phyloP scores from a whole-genome alignment of 2,329 filamentous ascomycete genomes.

The Xylaria sp. region DNA sequence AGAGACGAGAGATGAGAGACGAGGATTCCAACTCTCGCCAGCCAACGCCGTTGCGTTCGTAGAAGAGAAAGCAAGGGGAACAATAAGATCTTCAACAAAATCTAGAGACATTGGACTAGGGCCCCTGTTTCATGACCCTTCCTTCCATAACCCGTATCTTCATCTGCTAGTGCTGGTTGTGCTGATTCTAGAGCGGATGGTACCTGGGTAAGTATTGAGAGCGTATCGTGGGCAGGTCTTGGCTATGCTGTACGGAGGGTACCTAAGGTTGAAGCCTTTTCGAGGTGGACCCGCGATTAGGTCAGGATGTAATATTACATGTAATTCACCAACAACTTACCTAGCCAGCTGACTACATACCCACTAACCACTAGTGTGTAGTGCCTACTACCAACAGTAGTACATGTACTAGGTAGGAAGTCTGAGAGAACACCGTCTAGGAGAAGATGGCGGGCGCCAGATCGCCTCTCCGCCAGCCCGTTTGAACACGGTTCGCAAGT shows the following conservation, averaged over 20 bases:
- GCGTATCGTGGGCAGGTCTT: neutral
- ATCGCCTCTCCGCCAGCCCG: neutral
- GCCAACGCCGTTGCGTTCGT: neutral
- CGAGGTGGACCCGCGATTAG: neutral
- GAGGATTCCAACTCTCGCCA: slow-evolving; percentile 1
- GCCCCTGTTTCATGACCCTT: neutral
- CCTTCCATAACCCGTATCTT: neutral
- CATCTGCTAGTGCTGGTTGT: neutral
- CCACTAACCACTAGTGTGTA: too few relatives aligned
- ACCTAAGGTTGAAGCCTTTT: neutral
- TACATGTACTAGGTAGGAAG: neutral
- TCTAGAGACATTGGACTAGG: neutral
- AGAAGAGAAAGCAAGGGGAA: neutral
- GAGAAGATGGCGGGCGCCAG: neutral
- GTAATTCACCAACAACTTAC: too few relatives aligned
- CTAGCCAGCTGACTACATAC: too few relatives aligned
- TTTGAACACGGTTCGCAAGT: neutral
- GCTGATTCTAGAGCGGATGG: too few relatives aligned
- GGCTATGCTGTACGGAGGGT: neutral
- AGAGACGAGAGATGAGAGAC: neutral
- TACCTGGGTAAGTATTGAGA: too few relatives aligned
- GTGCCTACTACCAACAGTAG: neutral
- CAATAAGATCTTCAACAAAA: neutral
- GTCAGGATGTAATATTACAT: neutral
- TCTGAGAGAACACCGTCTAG: neutral